Evolutionary conservation across 306 rosid species (phyloP).

Genomic region (Begonia peltatifolia): DNA sequence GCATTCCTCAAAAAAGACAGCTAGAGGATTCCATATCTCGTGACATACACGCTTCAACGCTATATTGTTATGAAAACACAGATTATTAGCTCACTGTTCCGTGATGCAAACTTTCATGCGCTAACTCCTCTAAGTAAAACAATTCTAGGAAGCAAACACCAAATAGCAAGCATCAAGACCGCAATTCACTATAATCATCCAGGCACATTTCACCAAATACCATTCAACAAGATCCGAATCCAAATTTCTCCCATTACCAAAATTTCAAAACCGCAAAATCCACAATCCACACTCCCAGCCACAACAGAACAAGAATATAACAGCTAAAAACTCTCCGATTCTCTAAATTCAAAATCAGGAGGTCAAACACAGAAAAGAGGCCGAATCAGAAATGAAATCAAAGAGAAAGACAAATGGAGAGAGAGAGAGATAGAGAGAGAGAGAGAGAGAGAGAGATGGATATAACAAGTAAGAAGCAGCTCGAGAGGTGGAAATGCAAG

Average conservation of each 20-base stretch:
- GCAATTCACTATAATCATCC: too few species aligned
- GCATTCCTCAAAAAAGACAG: too few species aligned
- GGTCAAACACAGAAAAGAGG: slow-evolving; percentile 1
- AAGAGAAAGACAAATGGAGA: background rate
- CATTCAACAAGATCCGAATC: background rate
- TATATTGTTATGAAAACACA: too few species aligned
- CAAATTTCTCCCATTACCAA: background rate
- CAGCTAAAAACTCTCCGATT: slow-evolving; percentile 7
- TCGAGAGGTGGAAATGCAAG: background rate
- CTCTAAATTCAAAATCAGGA: background rate
- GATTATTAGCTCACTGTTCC: too few species aligned
- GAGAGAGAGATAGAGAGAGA: background rate
- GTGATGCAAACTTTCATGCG: too few species aligned
- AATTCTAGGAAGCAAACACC: too few species aligned
- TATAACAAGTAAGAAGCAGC: background rate
- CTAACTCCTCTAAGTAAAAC: too few species aligned
- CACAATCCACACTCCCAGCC: slow-evolving; percentile 2
- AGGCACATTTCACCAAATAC: too few species aligned
- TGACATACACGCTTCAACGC: too few species aligned
- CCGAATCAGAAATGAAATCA: background rate
- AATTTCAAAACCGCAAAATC: background rate
- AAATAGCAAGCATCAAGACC: too few species aligned
- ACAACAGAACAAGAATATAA: slow-evolving; percentile 6
- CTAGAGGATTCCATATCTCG: too few species aligned
- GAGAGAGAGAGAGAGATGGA: background rate